These are phyloP conservation scores for Yamadazyma siamensis DNA, from an alignment of 1,139 yeast genomes.

Conservation along the genomic window DNA sequence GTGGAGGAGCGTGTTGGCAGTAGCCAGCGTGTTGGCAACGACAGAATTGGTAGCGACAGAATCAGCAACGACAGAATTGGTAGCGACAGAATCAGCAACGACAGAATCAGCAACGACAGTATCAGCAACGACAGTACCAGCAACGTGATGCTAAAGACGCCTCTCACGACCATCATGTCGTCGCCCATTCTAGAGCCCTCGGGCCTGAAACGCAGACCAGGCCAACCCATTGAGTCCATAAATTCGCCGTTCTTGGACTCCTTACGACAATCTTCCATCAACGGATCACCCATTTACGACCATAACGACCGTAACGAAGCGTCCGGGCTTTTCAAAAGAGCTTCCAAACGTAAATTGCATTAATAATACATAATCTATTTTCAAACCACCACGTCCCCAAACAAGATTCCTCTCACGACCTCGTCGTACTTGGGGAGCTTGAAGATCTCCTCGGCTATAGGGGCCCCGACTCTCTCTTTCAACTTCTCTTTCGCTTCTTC, in stretches of 20 bases:
- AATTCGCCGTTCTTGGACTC: conserved; percentile 32
- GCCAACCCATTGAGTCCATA: conserved; percentile 29
- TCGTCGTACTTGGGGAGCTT: conserved; percentile 52
- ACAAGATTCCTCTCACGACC: conserved; percentile 68
- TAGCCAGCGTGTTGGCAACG: neutral
- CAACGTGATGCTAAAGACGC: neutral
- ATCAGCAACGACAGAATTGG: neutral
- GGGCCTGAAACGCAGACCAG: conserved; percentile 21
- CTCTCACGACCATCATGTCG: conserved; percentile 14
- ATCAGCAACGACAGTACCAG: neutral
- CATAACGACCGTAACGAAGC: conserved; percentile 1
- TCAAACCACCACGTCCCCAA: conserved; percentile 70
- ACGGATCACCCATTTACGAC: conserved; percentile 3
- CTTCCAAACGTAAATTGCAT: conserved; percentile 9
- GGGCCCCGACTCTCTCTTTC: conserved; percentile 57
- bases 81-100: neutral
- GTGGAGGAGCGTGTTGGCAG: neutral
- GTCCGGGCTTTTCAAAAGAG: conserved; percentile 5
- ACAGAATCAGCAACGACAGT: neutral
- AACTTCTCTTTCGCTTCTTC: conserved; percentile 47
- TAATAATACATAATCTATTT: conserved; percentile 4
- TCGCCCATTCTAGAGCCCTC: conserved; percentile 13
- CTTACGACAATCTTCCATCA: conserved; percentile 21
- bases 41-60: neutral
- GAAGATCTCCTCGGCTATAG: conserved; percentile 49